Percentiles rank a stretch among this genome's conserved stretches.
phyloP scores from a whole-genome alignment of 1,284 basidiomycete genomes.

The Taiwanofungus camphoratus region DNA sequence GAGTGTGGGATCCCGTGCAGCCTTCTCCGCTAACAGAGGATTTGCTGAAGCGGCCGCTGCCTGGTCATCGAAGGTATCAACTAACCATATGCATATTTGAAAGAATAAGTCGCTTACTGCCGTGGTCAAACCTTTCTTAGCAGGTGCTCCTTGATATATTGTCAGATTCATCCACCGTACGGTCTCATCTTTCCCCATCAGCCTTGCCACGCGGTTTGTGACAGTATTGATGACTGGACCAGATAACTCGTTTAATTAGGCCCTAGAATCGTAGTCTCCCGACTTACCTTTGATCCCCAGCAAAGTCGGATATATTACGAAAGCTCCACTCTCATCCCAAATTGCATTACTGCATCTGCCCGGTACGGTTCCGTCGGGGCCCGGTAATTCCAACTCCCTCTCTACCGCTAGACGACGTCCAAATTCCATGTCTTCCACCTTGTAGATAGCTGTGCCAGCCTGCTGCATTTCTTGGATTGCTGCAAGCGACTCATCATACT shows the following conservation, averaged over 20 bases:
- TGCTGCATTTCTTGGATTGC: slow-evolving; percentile 98
- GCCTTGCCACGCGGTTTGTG: slow-evolving; percentile 86
- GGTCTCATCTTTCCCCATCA: slow-evolving; percentile 94
- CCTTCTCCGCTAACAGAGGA: slow-evolving; percentile 84
- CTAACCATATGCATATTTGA: not conserved
- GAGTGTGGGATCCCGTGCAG: slow-evolving; percentile 83
- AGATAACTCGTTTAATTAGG: not conserved
- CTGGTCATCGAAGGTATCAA: slow-evolving; percentile 30
- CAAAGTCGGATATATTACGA: slow-evolving; percentile 89
- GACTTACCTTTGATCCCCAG: slow-evolving; percentile 84
- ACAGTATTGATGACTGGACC: slow-evolving; percentile 85
- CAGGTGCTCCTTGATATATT: slow-evolving; percentile 90
- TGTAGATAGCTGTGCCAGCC: slow-evolving; percentile 85
- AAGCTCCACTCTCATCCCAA: slow-evolving; percentile 97
- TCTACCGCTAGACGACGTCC: slow-evolving; percentile 92
- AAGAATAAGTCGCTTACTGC: slow-evolving; percentile 43
- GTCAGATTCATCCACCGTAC: slow-evolving; percentile 87
- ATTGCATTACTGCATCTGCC: slow-evolving; percentile 80
- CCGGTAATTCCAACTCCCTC: slow-evolving; percentile 81
- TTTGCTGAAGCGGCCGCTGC: slow-evolving; percentile 96
- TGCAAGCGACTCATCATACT: slow-evolving; percentile 91
- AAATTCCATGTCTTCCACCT: slow-evolving; percentile 99
- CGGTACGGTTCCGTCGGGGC: slow-evolving; percentile 62
- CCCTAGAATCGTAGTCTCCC: not conserved
- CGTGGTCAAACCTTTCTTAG: slow-evolving; percentile 82